Evolutionary conservation across 129 eudicot species (phyloP).

Genomic region (Artemisia tridentata): DNA sequence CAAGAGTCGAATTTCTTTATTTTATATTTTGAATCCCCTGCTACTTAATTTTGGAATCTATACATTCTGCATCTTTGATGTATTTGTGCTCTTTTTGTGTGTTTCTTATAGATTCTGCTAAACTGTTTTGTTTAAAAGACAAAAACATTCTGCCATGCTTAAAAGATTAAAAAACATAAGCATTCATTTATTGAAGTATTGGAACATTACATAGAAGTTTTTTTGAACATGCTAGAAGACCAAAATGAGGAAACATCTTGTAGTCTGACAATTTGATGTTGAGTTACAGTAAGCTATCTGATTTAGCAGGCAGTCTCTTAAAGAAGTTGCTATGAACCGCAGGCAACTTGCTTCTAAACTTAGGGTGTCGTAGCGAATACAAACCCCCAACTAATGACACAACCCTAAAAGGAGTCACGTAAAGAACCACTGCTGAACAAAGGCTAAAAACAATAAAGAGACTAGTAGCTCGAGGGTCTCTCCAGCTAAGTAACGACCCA

Average conservation of each 20-base stretch:
- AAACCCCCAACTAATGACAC: constrained; percentile 53
- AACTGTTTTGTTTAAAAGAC: not conserved
- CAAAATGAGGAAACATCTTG: not conserved
- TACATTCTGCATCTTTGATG: not conserved
- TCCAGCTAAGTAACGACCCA: constrained; percentile 62
- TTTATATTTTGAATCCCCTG: not conserved
- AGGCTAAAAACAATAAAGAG: constrained; percentile 58
- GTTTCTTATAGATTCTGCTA: not conserved
- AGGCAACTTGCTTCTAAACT: constrained; percentile 71
- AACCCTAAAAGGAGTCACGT: constrained; percentile 58
- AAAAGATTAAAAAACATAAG: not conserved
- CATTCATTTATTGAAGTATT: not conserved
- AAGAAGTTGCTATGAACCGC: constrained; percentile 71
- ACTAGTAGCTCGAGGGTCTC: constrained; percentile 82
- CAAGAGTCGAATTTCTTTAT: constrained; percentile 2
- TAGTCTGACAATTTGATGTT: not conserved
- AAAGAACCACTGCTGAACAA: constrained; percentile 56
- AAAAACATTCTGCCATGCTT: not conserved
- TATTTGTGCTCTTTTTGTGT: not conserved
- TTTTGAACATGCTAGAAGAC: constrained; percentile 5
- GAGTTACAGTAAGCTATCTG: constrained; percentile 66
- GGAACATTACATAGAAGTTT: constrained; percentile 4
- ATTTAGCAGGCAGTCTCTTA: constrained; percentile 67
- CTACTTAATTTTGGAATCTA: constrained; percentile 22
- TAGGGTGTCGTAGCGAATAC: constrained; percentile 65